Base-by-base conservation (phyloP, 305 asterid genomes). In the Fraxinus velutina region DNA sequence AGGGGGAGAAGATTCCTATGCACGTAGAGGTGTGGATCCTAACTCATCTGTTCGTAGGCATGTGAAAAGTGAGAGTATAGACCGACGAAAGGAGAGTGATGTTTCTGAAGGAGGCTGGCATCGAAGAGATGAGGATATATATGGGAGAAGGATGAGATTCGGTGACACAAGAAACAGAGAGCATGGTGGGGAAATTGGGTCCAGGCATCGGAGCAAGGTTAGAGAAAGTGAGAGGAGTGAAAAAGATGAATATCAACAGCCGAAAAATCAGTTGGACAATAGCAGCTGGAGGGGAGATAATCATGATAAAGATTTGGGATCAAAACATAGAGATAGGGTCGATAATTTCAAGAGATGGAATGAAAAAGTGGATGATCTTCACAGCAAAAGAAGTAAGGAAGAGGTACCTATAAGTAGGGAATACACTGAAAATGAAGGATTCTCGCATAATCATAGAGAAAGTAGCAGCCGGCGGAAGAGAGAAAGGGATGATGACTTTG, bases 401-500 rank as follows among this genome's bases (percentile, higher is more conserved):
- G 97, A 88, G 85, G 72, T 85, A 5, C 84, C 85, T 79, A 24
- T 82, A 73, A 83, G 88, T 85, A 89, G 94, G 86, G 97, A 89
- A 57, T 85, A 84, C 85, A 80, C 82, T 76, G 95, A 88, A 71
- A 93, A 88, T 84, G 99, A 91, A 78, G 96, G 86, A 79, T 78
- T 82, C 55, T 76, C 88, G 76, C 90, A 86, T 82, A 82, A 84
- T 79, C 89, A 86, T 64, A 88, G 92, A 84, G 98, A 92, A 83
- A 87, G 83, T 85, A 88, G 89, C 86, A 88, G 89, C 85, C 91
- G 91, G 22, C 86, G 97, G 86, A 94, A 89, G 89, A 89, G 97
- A 88, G 98, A 90, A 79, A 92, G 94, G 86, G 97, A 90, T 81
- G 97, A 91, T 86, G 85, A 81, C 81, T 84, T 91, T 80, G 98